Base-by-base conservation (phyloP, 208 protist species). In the Trypanosoma boissoni region DNA sequence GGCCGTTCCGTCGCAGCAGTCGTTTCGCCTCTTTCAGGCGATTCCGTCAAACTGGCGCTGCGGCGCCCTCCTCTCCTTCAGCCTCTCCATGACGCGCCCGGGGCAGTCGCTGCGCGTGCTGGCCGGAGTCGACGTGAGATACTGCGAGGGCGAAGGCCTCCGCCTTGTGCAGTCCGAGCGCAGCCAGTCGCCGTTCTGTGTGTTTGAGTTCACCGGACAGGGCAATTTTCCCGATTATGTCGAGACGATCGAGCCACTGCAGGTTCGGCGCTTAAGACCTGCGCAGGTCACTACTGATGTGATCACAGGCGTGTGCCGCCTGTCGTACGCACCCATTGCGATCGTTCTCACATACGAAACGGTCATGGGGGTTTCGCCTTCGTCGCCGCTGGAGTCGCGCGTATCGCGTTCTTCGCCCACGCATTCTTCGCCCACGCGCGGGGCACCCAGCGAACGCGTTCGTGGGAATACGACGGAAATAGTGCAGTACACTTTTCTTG, bases 61-160 rank as follows among this genome's bases (percentile, higher is more conserved):
- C 18, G 58, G 58, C 4, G 55, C 56, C 36, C 2, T 58, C 10
- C 39, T 68, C n/a, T 61, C 42, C n/a, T 60, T 68, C 27, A 27
- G 37, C 6, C 20, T 60, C 27, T 16, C 43, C 36, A 46, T 53
- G 10, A 16, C 31, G 2, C 23, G 44, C 34, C 56, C 54, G 42
- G 32, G 62, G 27, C 49, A 64, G 57, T 43, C 41, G 42, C 43
- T 76, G 29, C 48, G 55, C 18, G 65, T 84, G 21, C 61, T 70
- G 34, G 67, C 65, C 6, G 74, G 69, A 16, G 66, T 74, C n/a
- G 53, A 64, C 7, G 56, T 84, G 28, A 37, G 52, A 20, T 84
- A 79, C 54, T 16, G 36, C 10, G 49, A 21, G 4, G 71, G 67
- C 8, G 59, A 62, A 16, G 78, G 78, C 28, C 23, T 84, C n/a